Base-by-base conservation (phyloP, 2,329 filamentous ascomycete species). In the Trichoderma aggressivum region DNA sequence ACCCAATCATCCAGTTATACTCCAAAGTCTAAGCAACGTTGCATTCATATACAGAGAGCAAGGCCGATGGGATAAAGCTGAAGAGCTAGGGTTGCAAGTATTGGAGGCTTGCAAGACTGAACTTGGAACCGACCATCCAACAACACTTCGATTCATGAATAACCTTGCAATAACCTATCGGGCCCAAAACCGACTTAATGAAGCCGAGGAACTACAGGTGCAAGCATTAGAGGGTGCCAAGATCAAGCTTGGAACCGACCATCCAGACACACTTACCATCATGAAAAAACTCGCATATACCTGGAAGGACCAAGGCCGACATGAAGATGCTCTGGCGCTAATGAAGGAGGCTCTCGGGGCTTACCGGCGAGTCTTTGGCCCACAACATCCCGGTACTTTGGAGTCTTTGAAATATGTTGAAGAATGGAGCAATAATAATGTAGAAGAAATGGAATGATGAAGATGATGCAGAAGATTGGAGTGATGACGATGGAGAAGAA, bases 321-420 rank as follows among this genome's bases (percentile, higher is more conserved):
- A 11, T 30, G 53, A 56, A 28, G n/a, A 56, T 56, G 53, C 53
- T 28, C 14, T 56, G 16, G 26, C 26, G 8, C 14, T 56, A 30
- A 28, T 56, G 53, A 56, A 30, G 30, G 53, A 56, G 6, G 30
- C 26, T n/a, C 0, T 30, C 26, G 16, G n/a, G 26, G 4, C 1
- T 0, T 3, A 26, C 26, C 24, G n/a, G 26, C 16, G 53, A 56
- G 16, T 56, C 10, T 11, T 56, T 0, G 53, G 26, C 16, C 4
- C 5, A 7, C 24, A 18, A 7, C 53, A 56, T 30, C 53, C 26
- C 10, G 2, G 12, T 1, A 56, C 53, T 14, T 10, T 56, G 53
- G 1, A 0, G 0, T 10, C 53, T 30, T 56, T 28, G 16, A 16
- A 8, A 4, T 0, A 1, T 3, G 7, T 56, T 3, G 3, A 56